Percentiles rank a stretch among this genome's conserved stretches.
Evolutionary conservation across 78 protist genomes (phyloP).

Genomic region (Guillardia theta): DNA sequence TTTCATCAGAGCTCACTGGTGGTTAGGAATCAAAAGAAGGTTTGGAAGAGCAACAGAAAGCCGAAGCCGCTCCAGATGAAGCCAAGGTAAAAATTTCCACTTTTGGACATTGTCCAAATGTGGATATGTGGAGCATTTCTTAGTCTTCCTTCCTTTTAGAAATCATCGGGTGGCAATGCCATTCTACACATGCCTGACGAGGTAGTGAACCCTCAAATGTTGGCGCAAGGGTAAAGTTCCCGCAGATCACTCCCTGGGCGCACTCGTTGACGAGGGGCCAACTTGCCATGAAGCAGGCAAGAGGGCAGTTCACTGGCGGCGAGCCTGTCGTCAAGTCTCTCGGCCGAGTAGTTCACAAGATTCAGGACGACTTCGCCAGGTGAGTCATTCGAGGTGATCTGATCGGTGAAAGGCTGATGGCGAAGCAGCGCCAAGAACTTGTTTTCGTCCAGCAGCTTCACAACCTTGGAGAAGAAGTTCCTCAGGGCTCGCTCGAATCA

Average conservation of each 20-base stretch:
- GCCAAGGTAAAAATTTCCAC: not conserved
- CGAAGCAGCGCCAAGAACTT: too few species aligned
- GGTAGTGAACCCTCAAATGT: too few species aligned
- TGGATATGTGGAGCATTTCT: not conserved
- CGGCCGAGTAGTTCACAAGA: not conserved
- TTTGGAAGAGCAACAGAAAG: not conserved
- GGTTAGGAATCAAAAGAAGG: too few species aligned
- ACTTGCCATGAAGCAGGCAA: not conserved
- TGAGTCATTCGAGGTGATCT: too few species aligned
- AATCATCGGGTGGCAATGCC: too few species aligned
- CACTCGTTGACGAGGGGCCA: not conserved
- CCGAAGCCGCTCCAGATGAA: not conserved
- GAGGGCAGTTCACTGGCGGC: not conserved
- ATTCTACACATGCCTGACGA: not conserved
- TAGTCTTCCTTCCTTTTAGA: not conserved
- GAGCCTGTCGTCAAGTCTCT: not conserved
- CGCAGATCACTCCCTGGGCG: not conserved
- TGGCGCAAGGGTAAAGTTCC: too few species aligned
- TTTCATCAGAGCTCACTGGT: too few species aligned
- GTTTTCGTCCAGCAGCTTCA: too few species aligned
- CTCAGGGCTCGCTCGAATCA: too few species aligned
- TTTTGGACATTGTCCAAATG: not conserved
- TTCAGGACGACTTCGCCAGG: not conserved
- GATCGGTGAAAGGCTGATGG: too few species aligned
- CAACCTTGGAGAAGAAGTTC: too few species aligned